phyloP scores from a whole-genome alignment of 495 filamentous ascomycete species.

The Neurospora sp. region DNA sequence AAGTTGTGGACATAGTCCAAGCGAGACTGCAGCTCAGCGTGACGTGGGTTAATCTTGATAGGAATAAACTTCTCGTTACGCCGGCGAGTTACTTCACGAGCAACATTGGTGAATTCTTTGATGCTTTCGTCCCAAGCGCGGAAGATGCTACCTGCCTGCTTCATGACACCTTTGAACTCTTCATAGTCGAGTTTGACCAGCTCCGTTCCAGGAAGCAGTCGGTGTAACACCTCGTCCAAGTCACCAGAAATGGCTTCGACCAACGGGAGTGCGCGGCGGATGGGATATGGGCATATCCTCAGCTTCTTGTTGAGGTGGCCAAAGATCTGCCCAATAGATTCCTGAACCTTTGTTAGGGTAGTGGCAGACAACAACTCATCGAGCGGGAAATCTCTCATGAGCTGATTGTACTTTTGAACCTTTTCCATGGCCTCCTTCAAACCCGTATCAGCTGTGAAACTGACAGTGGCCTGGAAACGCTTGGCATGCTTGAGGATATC shows the following conservation, averaged over 20 bases:
- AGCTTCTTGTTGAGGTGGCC: conserved; percentile 92
- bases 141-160: conserved; percentile 75
- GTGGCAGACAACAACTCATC: conserved; percentile 91
- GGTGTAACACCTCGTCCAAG: conserved; percentile 74
- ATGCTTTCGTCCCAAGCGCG: conserved; percentile 87
- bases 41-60: conserved; percentile 82
- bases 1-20: conserved; percentile 90
- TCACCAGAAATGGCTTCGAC: conserved; percentile 97
- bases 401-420: conserved; percentile 95
- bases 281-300: conserved; percentile 87
- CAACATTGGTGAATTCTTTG: conserved; percentile 96
- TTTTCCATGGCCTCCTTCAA: conserved; percentile 88
- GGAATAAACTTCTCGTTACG: conserved; percentile 96
- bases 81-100: conserved; percentile 81
- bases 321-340: conserved; percentile 81
- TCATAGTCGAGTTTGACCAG: conserved; percentile 86
- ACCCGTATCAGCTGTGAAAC: conserved; percentile 90
- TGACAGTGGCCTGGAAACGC: conserved; percentile 90
- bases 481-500: conserved; percentile 92
- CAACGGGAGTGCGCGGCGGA: conserved; percentile 82
- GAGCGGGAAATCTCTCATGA: conserved; percentile 95
- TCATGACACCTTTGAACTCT: conserved; percentile 81
- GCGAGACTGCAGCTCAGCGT: conserved; percentile 77
- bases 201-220: conserved; percentile 71
- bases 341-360: conserved; percentile 79